These are phyloP conservation scores for Heritiera fomes DNA, from an alignment of 345 rosid genomes.

Conservation along the genomic window DNA sequence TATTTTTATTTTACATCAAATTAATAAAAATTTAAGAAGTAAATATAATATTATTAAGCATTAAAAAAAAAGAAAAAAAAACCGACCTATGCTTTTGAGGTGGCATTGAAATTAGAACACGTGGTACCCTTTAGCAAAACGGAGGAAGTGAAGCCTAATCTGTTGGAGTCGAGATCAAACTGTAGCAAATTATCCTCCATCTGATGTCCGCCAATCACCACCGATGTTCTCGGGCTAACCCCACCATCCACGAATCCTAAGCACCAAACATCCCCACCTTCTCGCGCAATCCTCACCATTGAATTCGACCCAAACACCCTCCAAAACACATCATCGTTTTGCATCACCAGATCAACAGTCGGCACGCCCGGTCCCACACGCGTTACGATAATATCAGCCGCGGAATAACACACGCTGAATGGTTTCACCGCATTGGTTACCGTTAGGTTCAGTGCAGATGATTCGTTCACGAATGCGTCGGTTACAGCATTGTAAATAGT, in stretches of 20 bases:
- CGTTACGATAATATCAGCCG: background rate
- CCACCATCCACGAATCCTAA: conserved; percentile 23
- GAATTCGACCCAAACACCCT: conserved; percentile 20
- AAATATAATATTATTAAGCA: background rate
- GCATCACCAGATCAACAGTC: conserved; percentile 14
- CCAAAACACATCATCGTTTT: conserved; percentile 16
- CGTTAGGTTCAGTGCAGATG: conserved; percentile 4
- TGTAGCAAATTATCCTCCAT: conserved; percentile 22
- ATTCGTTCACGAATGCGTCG: conserved; percentile 27
- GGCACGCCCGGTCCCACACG: conserved; percentile 24
- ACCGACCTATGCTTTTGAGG: background rate
- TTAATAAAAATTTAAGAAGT: background rate
- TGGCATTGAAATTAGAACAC: conserved; percentile 3
- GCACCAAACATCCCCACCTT: conserved; percentile 10
- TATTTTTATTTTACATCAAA: too few species aligned
- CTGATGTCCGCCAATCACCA: conserved; percentile 14
- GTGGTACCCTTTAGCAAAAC: conserved; percentile 12
- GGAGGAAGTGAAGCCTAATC: conserved; percentile 22
- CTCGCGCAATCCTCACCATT: conserved; percentile 11
- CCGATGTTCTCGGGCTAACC: conserved; percentile 7
- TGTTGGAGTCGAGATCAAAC: conserved; percentile 4
- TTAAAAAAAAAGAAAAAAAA: background rate
- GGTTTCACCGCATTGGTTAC: conserved; percentile 14
- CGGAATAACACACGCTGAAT: conserved; percentile 17
- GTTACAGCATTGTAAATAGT: conserved; percentile 46